Percentiles rank a stretch among this genome's conserved stretches.
Evolutionary conservation across 2,329 filamentous ascomycete genomes (phyloP).

Genomic region (Fusarium sp.): DNA sequence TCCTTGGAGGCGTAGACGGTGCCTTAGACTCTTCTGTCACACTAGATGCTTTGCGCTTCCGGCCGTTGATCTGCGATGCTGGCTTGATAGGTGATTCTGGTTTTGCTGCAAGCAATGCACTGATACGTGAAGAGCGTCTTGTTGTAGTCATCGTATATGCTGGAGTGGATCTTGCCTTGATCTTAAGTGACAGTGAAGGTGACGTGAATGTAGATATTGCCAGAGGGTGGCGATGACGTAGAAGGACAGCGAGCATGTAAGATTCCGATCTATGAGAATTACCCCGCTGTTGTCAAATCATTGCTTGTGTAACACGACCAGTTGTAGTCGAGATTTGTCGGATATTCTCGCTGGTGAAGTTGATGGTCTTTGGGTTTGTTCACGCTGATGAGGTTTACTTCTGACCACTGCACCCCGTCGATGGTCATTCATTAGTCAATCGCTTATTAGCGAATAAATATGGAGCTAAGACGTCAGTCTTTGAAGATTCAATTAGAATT

Average conservation of each 20-base stretch:
- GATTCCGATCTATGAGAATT: background rate
- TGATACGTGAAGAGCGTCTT: constrained; percentile 55
- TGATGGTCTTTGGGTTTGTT: constrained; percentile 12
- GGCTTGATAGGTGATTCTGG: constrained; percentile 33
- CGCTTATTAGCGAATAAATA: background rate
- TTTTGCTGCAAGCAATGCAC: constrained; percentile 35
- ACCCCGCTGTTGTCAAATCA: background rate
- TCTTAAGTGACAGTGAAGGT: background rate
- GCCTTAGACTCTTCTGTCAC: constrained; percentile 35
- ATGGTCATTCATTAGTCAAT: constrained; percentile 23
- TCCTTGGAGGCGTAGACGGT: constrained; percentile 48
- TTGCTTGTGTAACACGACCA: background rate
- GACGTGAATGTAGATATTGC: constrained; percentile 18
- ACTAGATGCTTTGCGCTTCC: constrained; percentile 50
- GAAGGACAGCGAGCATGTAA: constrained; percentile 25
- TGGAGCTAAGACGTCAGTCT: constrained; percentile 14
- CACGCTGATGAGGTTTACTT: constrained; percentile 14
- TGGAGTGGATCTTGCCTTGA: constrained; percentile 17
- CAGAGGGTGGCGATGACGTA: constrained; percentile 8
- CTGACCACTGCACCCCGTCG: constrained; percentile 8
- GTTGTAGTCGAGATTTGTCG: background rate
- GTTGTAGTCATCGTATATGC: constrained; percentile 46
- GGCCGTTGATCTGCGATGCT: constrained; percentile 31
- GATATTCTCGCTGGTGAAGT: background rate
- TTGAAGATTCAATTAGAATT: background rate